These are phyloP conservation scores for Amanita fuliginea DNA, from an alignment of 768 basidiomycete species.

Conservation along the genomic window DNA sequence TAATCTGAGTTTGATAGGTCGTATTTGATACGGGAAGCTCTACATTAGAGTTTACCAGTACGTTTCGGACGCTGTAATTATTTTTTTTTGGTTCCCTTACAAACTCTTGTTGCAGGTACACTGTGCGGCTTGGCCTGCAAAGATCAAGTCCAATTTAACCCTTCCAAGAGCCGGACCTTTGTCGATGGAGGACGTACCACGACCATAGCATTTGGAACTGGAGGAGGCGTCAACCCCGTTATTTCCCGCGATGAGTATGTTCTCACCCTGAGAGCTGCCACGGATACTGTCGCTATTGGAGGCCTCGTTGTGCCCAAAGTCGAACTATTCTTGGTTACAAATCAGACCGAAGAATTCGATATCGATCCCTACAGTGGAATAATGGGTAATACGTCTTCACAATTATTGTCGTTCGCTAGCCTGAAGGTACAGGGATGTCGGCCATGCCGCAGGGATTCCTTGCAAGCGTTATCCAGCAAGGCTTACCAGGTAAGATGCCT, in stretches of 20 bases:
- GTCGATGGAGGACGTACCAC: slow-evolving; percentile 27
- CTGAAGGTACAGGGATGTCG: not conserved
- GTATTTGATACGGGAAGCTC: slow-evolving; percentile 44
- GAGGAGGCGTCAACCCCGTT: slow-evolving; percentile 48
- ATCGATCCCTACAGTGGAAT: slow-evolving; percentile 49
- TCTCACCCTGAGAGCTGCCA: slow-evolving; percentile 3
- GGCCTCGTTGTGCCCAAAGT: too few species aligned
- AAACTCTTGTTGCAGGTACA: too few species aligned
- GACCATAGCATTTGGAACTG: slow-evolving; percentile 41
- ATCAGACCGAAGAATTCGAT: slow-evolving; percentile 40
- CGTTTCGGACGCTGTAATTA: too few species aligned
- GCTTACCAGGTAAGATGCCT: slow-evolving; percentile 33
- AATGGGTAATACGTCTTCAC: slow-evolving; percentile 20
- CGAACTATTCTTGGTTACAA: slow-evolving; percentile 38
- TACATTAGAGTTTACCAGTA: too few species aligned
- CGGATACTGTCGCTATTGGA: too few species aligned
- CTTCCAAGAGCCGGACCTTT: slow-evolving; percentile 39
- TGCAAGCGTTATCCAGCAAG: slow-evolving; percentile 31
- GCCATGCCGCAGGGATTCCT: slow-evolving; percentile 32
- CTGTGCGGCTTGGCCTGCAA: too few species aligned
- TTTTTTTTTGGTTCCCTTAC: too few species aligned
- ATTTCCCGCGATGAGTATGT: slow-evolving; percentile 15
- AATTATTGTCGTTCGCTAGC: not conserved
- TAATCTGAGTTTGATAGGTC: slow-evolving; percentile 17
- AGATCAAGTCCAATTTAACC: slow-evolving; percentile 26